A percentile compares a stretch with the other conserved stretches of the same genome.
These are phyloP conservation scores for Crithidia expoeki DNA, from an alignment of 208 protist species.

Conservation along the genomic window DNA sequence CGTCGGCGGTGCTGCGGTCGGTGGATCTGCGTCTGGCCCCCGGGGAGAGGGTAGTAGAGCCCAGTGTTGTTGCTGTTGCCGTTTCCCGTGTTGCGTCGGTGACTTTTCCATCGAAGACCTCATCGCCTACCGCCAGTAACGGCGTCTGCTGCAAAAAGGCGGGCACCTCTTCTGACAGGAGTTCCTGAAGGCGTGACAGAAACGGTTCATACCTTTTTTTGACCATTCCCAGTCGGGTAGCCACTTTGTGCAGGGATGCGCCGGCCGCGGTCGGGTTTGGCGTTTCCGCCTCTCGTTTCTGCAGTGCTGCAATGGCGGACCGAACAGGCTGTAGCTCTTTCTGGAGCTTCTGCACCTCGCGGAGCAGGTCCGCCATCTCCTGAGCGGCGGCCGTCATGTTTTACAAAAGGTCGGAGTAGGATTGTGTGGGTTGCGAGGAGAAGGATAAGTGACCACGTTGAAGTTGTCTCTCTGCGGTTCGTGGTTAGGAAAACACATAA, in stretches of 20 bases:
- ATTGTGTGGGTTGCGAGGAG: not conserved
- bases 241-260: conserved; percentile 75
- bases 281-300: conserved; percentile 69
- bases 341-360: conserved; percentile 75
- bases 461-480: too few species aligned
- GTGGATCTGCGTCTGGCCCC: not conserved
- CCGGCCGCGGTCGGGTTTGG: conserved; percentile 61
- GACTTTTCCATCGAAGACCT: conserved; percentile 1
- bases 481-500: not conserved
- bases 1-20: not conserved
- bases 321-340: conserved; percentile 85
- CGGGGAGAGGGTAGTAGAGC: not conserved
- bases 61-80: not conserved
- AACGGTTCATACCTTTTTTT: conserved; percentile 55
- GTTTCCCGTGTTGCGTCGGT: not conserved
- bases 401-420: too few species aligned
- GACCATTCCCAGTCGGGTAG: conserved; percentile 56
- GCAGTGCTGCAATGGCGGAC: conserved; percentile 57
- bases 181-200: conserved; percentile 36
- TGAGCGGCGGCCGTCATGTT: conserved; percentile 47
- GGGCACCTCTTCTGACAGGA: conserved; percentile 52
- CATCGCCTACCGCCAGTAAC: conserved; percentile 32
- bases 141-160: conserved; percentile 47
- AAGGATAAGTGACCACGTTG: conserved; percentile 4
- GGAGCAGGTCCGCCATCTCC: conserved; percentile 66